Evolutionary conservation across 306 rosid species (phyloP).

Genomic region (Lathyrus aphaca): DNA sequence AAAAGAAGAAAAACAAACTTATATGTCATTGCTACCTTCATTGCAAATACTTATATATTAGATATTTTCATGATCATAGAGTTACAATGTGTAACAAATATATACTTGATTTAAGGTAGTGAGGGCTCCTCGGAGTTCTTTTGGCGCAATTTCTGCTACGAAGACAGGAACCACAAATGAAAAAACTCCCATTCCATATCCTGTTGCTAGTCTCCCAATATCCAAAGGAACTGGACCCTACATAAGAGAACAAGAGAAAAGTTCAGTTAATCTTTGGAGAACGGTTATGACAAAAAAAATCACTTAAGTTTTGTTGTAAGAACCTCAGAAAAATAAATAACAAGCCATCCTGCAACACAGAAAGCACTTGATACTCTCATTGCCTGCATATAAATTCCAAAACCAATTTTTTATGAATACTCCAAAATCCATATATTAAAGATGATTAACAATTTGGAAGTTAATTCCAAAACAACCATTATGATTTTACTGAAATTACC

Average conservation of each 20-base stretch:
- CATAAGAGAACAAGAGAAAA: constrained; percentile 16
- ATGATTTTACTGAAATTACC: constrained; percentile 46
- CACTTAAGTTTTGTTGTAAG: constrained; percentile 12
- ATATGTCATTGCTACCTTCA: not conserved
- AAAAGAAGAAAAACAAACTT: constrained; percentile 21
- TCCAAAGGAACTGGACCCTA: constrained; percentile 72
- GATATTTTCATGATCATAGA: not conserved
- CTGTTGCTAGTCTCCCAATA: constrained; percentile 91
- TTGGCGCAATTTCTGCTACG: constrained; percentile 92
- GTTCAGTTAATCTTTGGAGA: constrained; percentile 13
- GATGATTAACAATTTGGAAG: not conserved
- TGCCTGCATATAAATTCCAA: constrained; percentile 62
- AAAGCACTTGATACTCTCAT: constrained; percentile 78
- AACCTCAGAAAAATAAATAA: constrained; percentile 80
- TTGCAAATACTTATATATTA: not conserved
- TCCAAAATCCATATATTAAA: not conserved
- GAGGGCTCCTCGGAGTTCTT: constrained; percentile 79
- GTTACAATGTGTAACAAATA: not conserved
- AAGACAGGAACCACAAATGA: constrained; percentile 91
- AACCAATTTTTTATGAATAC: constrained; percentile 16
- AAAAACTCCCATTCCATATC: constrained; percentile 96
- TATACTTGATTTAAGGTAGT: constrained; percentile 87
- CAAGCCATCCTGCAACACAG: constrained; percentile 83
- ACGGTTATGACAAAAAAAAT: constrained; percentile 20
- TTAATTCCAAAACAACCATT: constrained; percentile 16